Percentiles rank a stretch among this genome's conserved stretches.
These are phyloP conservation scores for Angomonas deanei DNA, from an alignment of 208 protist genomes.

Conservation along the genomic window DNA sequence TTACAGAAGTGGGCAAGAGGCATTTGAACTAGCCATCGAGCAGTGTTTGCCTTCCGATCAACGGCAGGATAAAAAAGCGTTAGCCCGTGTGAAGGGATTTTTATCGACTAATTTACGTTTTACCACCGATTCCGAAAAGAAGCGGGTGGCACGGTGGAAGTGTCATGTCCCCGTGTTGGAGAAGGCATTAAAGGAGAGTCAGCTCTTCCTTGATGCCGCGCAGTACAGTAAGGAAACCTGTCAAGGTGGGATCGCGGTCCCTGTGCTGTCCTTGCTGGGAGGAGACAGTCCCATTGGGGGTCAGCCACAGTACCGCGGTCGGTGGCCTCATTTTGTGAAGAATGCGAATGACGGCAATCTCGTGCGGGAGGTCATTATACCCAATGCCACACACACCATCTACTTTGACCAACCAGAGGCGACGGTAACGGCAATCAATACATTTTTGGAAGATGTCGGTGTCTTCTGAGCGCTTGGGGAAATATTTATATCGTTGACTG, in stretches of 20 bases:
- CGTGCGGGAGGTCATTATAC: slow-evolving; percentile 41
- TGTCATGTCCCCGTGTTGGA: slow-evolving; percentile 47
- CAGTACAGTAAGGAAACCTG: neutral
- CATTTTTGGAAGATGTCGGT: slow-evolving; percentile 20
- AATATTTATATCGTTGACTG: neutral
- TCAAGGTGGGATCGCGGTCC: slow-evolving; percentile 2
- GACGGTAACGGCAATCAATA: slow-evolving; percentile 14
- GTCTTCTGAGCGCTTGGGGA: slow-evolving; percentile 1
- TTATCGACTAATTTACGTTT: slow-evolving; percentile 50
- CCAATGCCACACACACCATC: slow-evolving; percentile 41
- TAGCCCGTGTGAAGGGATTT: slow-evolving; percentile 31
- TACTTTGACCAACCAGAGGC: slow-evolving; percentile 47
- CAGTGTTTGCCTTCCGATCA: too few species aligned
- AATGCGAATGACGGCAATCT: neutral
- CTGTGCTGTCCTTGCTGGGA: slow-evolving; percentile 50
- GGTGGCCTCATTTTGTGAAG: slow-evolving; percentile 19
- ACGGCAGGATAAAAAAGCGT: too few species aligned
- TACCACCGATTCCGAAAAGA: neutral
- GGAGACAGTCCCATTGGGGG: slow-evolving; percentile 38
- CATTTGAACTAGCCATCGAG: slow-evolving; percentile 27
- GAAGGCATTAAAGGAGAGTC: slow-evolving; percentile 18
- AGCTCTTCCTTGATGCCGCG: slow-evolving; percentile 35
- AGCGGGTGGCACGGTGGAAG: slow-evolving; percentile 21
- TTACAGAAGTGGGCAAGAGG: slow-evolving; percentile 35
- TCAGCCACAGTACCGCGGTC: slow-evolving; percentile 2